Base-by-base conservation (phyloP, 139 green algal genomes). In the Micractinium sp. region DNA sequence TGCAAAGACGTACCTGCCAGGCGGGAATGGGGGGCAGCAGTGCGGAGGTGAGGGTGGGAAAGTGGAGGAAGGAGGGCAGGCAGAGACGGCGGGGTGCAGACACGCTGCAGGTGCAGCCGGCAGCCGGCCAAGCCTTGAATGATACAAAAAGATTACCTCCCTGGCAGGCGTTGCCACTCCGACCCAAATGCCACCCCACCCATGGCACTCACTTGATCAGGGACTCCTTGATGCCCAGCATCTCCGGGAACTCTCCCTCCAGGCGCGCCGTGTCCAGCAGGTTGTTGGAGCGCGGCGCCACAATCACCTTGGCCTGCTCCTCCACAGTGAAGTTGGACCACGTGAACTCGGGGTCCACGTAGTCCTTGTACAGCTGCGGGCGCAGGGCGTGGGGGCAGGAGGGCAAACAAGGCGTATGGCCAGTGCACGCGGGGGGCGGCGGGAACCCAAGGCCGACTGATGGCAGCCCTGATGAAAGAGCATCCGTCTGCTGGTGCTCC, bases 251-350 rank as follows among this genome's bases (percentile, higher is more conserved):
- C 93, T 98, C 96, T 14, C 85, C 81, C 89, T 97, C 79, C 85
- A 99, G 97, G 93, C 96, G 90, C 63, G 93, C 93, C 27, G 96
- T 98, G 92, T 99, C 97, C 81, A 99, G 89, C 87, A 98, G 90
- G 91, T 99, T 99, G 94, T 99, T 99, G 89, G 95, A 98, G 84
- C 98, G 95, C 23, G 98, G 97, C 27, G 98, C 98, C 47, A 98
- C 94, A 87, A 99, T 99, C 67, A 99, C 91, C 94, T 99, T 99
- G 84, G 96, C 95, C 93, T 99, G 97, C 94, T 99, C 97, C 91
- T 99, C 97, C n/a, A 99, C 53, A 0, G 93, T 95, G 88, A 99
- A 99, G 94, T 99, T 98, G 31, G 84, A 84, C 97, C 97, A 99
- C 18, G 89, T 98, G 93, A 99, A 99, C 75, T 97, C 95, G 41